A percentile compares a stretch with the other conserved stretches of the same genome.
Evolutionary conservation across 2,329 filamentous ascomycete genomes (phyloP).

Genomic region (Phialemoniopsis sp.): DNA sequence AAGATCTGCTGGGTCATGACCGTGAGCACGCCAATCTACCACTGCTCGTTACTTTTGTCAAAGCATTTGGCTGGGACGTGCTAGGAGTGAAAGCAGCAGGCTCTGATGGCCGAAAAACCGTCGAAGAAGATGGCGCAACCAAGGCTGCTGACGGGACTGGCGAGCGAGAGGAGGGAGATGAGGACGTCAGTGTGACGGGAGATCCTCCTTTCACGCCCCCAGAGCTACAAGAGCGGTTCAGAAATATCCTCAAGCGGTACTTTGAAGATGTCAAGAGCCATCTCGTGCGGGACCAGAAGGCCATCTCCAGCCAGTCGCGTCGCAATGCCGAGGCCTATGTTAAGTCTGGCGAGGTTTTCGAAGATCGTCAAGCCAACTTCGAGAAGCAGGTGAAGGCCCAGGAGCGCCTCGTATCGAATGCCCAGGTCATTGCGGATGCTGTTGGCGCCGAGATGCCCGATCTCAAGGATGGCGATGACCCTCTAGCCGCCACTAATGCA

Average conservation of each 20-base stretch:
- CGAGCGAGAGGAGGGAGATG: conserved; percentile 38
- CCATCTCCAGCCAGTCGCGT: conserved; percentile 78
- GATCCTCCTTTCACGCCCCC: conserved; percentile 72
- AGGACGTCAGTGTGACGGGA: conserved; percentile 36
- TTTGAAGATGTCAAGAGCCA: conserved; percentile 91
- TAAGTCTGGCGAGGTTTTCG: conserved; percentile 96
- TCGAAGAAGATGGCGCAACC: conserved; percentile 74
- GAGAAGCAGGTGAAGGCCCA: conserved; percentile 91
- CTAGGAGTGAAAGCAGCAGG: conserved; percentile 71
- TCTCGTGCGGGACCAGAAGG: conserved; percentile 86
- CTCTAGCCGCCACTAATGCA: conserved; percentile 61
- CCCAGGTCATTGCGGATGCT: conserved; percentile 84
- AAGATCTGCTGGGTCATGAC: conserved; percentile 91
- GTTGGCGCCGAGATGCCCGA: conserved; percentile 92
- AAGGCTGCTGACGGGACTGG: conserved; percentile 27
- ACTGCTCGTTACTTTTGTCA: conserved; percentile 90
- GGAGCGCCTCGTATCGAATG: conserved; percentile 84
- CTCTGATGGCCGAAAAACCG: conserved; percentile 75
- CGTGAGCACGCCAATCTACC: conserved; percentile 89
- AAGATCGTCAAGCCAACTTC: conserved; percentile 92
- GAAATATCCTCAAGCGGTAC: conserved; percentile 79
- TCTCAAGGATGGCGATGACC: conserved; percentile 75
- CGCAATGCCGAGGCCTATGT: conserved; percentile 98
- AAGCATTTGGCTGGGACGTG: conserved; percentile 94
- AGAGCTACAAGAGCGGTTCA: conserved; percentile 82